Evolutionary conservation across 306 rosid species (phyloP).

Genomic region (Pyrus pyrifolia): DNA sequence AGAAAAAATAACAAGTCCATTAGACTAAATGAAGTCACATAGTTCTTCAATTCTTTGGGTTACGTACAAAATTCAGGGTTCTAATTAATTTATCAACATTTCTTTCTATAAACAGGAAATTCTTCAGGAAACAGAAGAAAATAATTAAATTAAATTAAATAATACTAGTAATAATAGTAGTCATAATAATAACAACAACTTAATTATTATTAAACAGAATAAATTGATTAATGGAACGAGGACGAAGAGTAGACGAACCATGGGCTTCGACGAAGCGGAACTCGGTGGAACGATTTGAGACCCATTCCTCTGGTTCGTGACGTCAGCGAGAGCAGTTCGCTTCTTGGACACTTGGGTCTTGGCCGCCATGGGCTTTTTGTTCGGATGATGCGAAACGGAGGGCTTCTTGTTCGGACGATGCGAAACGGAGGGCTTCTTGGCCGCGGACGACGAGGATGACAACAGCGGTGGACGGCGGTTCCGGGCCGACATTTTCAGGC

Average conservation of each 20-base stretch:
- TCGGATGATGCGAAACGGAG: constrained; percentile 12
- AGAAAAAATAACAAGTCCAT: not conserved
- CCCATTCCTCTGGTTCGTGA: constrained; percentile 35
- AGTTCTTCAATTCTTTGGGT: not conserved
- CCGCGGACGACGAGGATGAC: constrained; percentile 8
- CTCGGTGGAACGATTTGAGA: constrained; percentile 8
- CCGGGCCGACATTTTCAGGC: constrained; percentile 29
- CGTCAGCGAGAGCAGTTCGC: constrained; percentile 45
- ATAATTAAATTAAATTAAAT: not conserved
- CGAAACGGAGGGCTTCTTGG: constrained; percentile 18
- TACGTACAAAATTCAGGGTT: not conserved
- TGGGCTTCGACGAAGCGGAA: constrained; percentile 27
- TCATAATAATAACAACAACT: too few species aligned
- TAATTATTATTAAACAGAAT: not conserved
- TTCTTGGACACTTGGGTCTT: constrained; percentile 33
- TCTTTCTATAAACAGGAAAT: not conserved
- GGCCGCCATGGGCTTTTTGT: constrained; percentile 23
- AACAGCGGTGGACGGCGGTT: constrained; percentile 4
- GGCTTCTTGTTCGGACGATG: constrained; percentile 14
- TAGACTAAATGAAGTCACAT: not conserved
- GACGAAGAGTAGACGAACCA: constrained; percentile 22
- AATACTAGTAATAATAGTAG: too few species aligned
- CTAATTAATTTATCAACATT: not conserved
- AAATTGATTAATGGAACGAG: not conserved
- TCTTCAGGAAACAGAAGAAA: constrained; percentile 1